A percentile compares a stretch with the other conserved stretches of the same genome.
Conservation (phyloP, 257 asterid genomes). For the Cruciata laevipes region DNA sequence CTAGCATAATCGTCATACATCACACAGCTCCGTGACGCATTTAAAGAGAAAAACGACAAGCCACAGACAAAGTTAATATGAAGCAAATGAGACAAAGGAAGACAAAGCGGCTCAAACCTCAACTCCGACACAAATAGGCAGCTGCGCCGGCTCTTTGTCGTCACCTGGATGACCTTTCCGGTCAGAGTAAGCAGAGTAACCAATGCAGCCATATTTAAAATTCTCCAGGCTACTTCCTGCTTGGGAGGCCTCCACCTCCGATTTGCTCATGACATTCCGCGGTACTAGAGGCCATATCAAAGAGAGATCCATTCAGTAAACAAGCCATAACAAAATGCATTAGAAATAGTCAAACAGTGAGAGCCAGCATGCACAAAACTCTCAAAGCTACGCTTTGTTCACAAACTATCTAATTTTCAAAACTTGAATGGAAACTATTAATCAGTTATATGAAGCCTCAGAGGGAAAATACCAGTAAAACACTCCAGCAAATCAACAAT, state of each 20-base stretch:
- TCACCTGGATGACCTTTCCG: conserved; percentile 33
- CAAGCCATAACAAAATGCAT: neutral
- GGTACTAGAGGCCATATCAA: conserved; percentile 51
- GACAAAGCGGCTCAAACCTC: conserved; percentile 52
- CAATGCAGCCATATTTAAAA: conserved; percentile 77
- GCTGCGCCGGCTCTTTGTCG: conserved; percentile 40
- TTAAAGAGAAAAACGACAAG: conserved; percentile 11
- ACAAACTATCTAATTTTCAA: neutral
- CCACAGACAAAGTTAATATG: neutral
- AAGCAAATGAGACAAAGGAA: neutral
- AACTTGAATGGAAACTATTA: neutral
- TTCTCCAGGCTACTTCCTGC: conserved; percentile 67
- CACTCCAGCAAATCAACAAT: neutral
- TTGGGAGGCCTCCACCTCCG: conserved; percentile 62
- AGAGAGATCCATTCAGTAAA: neutral
- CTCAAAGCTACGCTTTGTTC: neutral
- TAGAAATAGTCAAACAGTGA: neutral
- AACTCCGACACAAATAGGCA: conserved; percentile 81
- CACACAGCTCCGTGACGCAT: neutral
- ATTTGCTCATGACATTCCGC: conserved; percentile 48
- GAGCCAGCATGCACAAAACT: neutral
- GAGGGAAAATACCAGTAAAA: neutral
- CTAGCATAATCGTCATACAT: neutral
- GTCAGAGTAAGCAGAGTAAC: conserved; percentile 72
- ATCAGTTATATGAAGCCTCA: neutral